phyloP scores from a whole-genome alignment of 2,329 filamentous ascomycete species.

The Rachicladosporium sp. region DNA sequence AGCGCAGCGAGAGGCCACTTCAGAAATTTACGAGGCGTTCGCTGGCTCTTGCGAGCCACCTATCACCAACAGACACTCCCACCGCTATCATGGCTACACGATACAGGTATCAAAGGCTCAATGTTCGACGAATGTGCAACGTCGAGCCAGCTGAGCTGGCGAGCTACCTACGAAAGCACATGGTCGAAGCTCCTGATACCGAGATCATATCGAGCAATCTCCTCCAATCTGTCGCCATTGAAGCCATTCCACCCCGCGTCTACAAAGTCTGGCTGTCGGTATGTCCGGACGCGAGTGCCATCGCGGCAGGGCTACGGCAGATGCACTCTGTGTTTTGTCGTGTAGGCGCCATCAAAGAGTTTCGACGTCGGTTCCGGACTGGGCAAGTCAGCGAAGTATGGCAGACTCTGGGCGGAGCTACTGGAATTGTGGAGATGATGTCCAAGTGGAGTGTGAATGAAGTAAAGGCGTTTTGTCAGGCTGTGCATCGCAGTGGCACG shows the following conservation, averaged over 20 bases:
- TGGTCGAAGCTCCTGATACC: not conserved
- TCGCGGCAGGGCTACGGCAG: slow-evolving; percentile 8
- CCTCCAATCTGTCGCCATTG: slow-evolving; percentile 6
- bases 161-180: too few relatives aligned
- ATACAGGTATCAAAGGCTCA: too few relatives aligned
- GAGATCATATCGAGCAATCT: slow-evolving; percentile 9
- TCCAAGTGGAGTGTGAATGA: slow-evolving; percentile 11
- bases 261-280: slow-evolving; percentile 12
- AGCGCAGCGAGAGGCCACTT: too few relatives aligned
- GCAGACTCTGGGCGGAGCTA: slow-evolving; percentile 9
- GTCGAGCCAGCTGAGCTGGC: too few relatives aligned
- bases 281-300: slow-evolving; percentile 7
- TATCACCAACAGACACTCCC: too few relatives aligned
- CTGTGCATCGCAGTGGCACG: slow-evolving; percentile 6
- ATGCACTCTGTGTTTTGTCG: slow-evolving; percentile 7
- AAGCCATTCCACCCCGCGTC: slow-evolving; percentile 11
- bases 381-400: slow-evolving; percentile 8
- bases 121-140: too few relatives aligned
- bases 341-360: slow-evolving; percentile 8
- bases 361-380: slow-evolving; percentile 8
- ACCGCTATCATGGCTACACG: too few relatives aligned
- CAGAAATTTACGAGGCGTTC: too few relatives aligned
- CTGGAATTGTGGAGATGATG: slow-evolving; percentile 10
- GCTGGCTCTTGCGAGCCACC: too few relatives aligned
- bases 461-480: slow-evolving; percentile 10